Percentiles rank a stretch among this genome's conserved stretches.
Evolutionary conservation across 176 grass and related monocot genomes (phyloP).

Genomic region (Saccharum officinarum): DNA sequence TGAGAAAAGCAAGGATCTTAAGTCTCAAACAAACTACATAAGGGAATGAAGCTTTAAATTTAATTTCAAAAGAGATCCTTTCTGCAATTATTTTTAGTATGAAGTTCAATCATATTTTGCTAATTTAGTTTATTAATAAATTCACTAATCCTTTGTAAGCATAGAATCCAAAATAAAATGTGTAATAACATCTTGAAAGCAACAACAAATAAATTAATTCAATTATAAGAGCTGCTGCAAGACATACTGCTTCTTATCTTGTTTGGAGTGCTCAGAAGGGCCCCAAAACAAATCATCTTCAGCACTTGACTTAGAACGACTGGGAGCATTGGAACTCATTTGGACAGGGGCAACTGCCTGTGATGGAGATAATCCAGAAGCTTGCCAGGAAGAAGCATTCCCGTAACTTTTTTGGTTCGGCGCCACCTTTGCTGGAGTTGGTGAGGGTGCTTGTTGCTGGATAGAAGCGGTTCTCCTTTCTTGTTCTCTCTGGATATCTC

Average conservation of each 20-base stretch:
- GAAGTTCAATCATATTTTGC: background rate
- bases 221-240: background rate
- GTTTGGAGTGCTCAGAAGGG: constrained; percentile 71
- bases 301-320: constrained; percentile 60
- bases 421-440: constrained; percentile 47
- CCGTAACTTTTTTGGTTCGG: constrained; percentile 52
- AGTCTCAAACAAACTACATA: constrained; percentile 6
- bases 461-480: constrained; percentile 55
- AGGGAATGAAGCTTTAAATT: background rate
- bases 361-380: constrained; percentile 82
- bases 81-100: background rate
- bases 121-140: background rate
- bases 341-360: constrained; percentile 61
- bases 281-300: constrained; percentile 99
- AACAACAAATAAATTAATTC: background rate
- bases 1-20: background rate
- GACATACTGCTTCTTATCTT: constrained; percentile 84
- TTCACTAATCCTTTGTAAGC: background rate
- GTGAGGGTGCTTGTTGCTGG: constrained; percentile 49
- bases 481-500: constrained; percentile 91
- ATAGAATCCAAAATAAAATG: background rate
- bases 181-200: background rate
- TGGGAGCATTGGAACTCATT: constrained; percentile 51
- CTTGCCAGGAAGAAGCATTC: constrained; percentile 65
- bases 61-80: background rate